These are phyloP conservation scores for Vitis vinifera DNA, from an alignment of 164 flowering plant genomes.

Conservation along the genomic window DNA sequence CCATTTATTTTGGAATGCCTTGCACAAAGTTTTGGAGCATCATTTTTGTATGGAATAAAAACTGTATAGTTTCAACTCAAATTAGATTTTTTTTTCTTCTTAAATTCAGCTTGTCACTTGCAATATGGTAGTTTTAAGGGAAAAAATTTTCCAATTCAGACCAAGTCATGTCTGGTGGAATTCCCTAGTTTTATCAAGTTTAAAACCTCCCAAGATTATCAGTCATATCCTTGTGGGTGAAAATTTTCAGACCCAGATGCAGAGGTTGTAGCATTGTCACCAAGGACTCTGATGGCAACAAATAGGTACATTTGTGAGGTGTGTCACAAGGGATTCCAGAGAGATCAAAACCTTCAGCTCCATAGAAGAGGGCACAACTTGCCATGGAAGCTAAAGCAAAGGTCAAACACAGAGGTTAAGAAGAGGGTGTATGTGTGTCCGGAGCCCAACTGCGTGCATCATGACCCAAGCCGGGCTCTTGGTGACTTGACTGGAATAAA, in stretches of 20 bases:
- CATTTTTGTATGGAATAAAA: not conserved
- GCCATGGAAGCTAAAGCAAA: constrained; percentile 35
- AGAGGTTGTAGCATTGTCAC: constrained; percentile 29
- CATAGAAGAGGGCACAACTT: constrained; percentile 32
- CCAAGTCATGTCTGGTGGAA: no score
- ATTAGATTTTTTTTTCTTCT: not conserved
- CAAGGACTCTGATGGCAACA: constrained; percentile 28
- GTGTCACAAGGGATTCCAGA: constrained; percentile 31
- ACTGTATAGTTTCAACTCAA: not conserved
- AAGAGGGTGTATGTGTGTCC: constrained; percentile 32
- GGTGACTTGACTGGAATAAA: constrained; percentile 34
- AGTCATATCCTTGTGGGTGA: no score
- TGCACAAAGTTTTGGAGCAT: not conserved
- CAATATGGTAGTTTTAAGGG: not conserved
- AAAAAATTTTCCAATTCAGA: not conserved
- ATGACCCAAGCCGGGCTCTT: constrained; percentile 25
- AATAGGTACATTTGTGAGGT: constrained; percentile 30
- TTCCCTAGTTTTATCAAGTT: no score
- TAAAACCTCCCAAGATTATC: no score
- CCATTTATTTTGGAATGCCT: not conserved
- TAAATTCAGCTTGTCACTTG: not conserved
- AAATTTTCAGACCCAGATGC: constrained; percentile 27
- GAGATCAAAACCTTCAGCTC: constrained; percentile 34
- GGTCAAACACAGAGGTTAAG: constrained; percentile 22
- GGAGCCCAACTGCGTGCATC: constrained; percentile 28